Evolutionary conservation across 306 rosid genomes (phyloP).

Genomic region (Vigna reflexopilosa): DNA sequence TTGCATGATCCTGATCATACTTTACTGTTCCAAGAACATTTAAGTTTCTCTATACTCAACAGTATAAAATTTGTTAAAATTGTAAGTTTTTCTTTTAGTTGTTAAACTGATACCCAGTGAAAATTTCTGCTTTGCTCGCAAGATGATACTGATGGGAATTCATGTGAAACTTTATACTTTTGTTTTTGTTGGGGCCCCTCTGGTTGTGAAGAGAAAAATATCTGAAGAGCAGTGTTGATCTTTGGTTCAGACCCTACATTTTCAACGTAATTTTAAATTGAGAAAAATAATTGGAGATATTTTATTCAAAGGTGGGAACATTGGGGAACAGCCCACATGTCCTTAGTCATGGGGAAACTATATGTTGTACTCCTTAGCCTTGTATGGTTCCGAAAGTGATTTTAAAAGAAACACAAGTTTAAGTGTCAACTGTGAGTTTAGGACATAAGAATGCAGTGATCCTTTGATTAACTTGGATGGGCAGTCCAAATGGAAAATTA

Average conservation of each 20-base stretch:
- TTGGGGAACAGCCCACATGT: neutral
- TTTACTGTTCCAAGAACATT: neutral
- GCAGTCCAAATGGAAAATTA: conserved; percentile 15
- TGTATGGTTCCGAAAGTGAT: neutral
- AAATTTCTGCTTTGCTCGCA: conserved; percentile 4
- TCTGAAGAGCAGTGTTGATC: neutral
- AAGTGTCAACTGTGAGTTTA: neutral
- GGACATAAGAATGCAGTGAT: conserved; percentile 21
- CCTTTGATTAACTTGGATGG: neutral
- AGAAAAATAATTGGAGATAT: neutral
- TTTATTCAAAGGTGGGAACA: neutral
- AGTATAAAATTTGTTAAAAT: neutral
- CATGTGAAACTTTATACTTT: neutral
- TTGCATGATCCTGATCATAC: neutral
- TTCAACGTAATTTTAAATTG: neutral
- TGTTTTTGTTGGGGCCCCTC: neutral
- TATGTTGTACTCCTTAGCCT: conserved; percentile 4
- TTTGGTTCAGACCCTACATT: neutral
- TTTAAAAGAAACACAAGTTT: neutral
- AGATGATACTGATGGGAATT: neutral
- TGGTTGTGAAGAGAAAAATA: neutral
- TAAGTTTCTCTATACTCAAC: neutral
- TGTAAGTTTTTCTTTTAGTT: neutral
- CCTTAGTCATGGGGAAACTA: neutral
- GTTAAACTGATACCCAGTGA: neutral